Base-by-base conservation (phyloP, 805 yeast species). In the Barnettozyma siamensis region DNA sequence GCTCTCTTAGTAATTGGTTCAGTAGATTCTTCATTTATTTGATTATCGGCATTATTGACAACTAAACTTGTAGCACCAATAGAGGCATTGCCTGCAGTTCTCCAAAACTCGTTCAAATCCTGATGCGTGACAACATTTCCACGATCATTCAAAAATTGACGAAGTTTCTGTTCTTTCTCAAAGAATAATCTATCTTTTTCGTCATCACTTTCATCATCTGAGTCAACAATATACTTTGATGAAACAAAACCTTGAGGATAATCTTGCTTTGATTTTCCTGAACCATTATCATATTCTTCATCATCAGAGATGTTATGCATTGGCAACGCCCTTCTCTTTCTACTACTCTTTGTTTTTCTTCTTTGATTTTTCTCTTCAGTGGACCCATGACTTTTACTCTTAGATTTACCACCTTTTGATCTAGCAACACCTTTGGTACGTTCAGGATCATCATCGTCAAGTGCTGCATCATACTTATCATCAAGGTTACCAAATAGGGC, bases 141-240 rank as follows among this genome's bases (percentile, higher is more conserved):
- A 23, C 48, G 42, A 11, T 20, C 27, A 13, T 46, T 46, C 21
- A 54, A 35, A 7, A 64, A 37, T 29, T 52, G 58, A 35, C 80
- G 73, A 34, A 78, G 62, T 42, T 64, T 59, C 41, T 66, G 65
- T 50, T 83, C 89, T 43, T 75, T 68, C 33, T 60, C 78, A 54
- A 74, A 82, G 53, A 82, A 82, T 24, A 51, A 67, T 3, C 52
- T 55, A 38, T 71, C 76, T 31, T 66, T 65, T 35, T 78, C 86
- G 12, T 68, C 76, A 51, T 80, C 86, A 5, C 75, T 67, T 10
- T 72, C 80, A 51, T 80, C 85, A 54, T 80, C 88, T 2, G 85
- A 78, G 39, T 73, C 81, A 38, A 65, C 65, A 35, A 82, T 72
- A 48, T 61, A 73, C 41, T 73, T 78, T 4, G 80, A 62, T 1